Evolutionary conservation across 2,329 filamentous ascomycete genomes (phyloP), one percentile per base, ranked within the genome.

Genomic region (Sclerotinia nivalis): DNA sequence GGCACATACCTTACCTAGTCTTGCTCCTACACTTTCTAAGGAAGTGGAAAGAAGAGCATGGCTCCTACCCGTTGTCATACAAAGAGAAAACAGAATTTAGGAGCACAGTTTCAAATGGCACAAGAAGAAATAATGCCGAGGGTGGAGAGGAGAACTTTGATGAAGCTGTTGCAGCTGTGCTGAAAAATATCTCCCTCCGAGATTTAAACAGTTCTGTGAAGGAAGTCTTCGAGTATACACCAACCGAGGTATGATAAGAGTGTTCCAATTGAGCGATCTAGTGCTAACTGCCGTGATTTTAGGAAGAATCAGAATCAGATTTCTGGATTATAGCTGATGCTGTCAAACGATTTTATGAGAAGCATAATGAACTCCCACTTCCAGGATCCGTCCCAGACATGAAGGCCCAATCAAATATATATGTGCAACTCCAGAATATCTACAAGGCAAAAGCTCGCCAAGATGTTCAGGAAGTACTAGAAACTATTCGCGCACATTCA

Each of bases 91-190:
- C 85, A 10, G 89, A 89, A 20, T 98, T 99, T 79, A 86, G 92
- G 69, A 86, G 89, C 40, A 81, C 90, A 18, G 88, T 99, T 1
- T 84, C 88, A 15, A 83, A 84, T 8, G 88, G 86, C 3, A 87
- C 91, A 75, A 88, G 93, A 75, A 91, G 83, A 65, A 83, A 90
- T 74, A 96, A 89, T 70, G 80, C 93, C 0, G 93, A 97, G 79
- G 94, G 93, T 59, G 92, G 91, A 69, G 96, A 99, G 78, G 96
- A 99, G 82, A 99, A 99, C 80, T 99, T 93, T 77, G 93, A 97
- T 71, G 96, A 99, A 80, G 96, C 96, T 5, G 89, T 90, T 59
- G 89, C 88, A 20, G 93, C 94, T 7, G 93, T 98, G 0, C 84
- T 98, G 76, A 97, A 97, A 80, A 92, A 91, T n/a, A 83, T 99